Evolutionary conservation across 2,329 filamentous ascomycete genomes (phyloP), one percentile per base, ranked within the genome.

Genomic region (Xylariaceae sp.): DNA sequence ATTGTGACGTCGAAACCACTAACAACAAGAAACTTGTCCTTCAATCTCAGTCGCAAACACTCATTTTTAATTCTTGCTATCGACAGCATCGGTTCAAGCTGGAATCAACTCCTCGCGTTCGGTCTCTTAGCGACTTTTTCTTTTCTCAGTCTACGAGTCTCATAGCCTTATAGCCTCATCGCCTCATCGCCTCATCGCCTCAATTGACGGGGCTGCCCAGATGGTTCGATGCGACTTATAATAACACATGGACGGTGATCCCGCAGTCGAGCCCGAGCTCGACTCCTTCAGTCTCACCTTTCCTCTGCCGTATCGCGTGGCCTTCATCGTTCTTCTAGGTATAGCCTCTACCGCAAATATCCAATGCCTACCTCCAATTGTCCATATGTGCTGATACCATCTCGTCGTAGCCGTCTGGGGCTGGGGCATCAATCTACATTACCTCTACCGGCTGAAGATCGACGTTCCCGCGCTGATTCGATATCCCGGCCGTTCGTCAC

Each of bases 391-490:
- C 54, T 55, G 27, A 55, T 54, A 58, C 31, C 62, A 45, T 6
- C 6, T 49, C 39, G 3, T 45, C 35, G 34, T 62, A 95, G 91
- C 89, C 64, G 86, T 95, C 67, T 97, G 92, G 92, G 91, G 89
- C 70, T 99, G 92, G 91, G 91, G 87, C 62, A 73, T 88, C 64
- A 97, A 96, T 74, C 83, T 97, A 41, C 91, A 96, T 69, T 91
- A 89, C 73, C 84, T 97, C 57, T 80, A 86, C 65, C 73, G 83
- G 55, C 77, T 85, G 66, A 88, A 88, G 69, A 95, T 99, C 74
- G 90, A 96, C 72, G 88, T 95, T 53, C 88, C 90, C 26, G 79
- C 84, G 34, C 80, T 97, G 55, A 89, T 97, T 65, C 86, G 88
- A 71, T 97, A 97, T 71, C 90, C 91, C 40, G 76, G 81, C 42